Base-by-base conservation (phyloP, 2,329 filamentous ascomycete species). In the Colletotrichum sp. region DNA sequence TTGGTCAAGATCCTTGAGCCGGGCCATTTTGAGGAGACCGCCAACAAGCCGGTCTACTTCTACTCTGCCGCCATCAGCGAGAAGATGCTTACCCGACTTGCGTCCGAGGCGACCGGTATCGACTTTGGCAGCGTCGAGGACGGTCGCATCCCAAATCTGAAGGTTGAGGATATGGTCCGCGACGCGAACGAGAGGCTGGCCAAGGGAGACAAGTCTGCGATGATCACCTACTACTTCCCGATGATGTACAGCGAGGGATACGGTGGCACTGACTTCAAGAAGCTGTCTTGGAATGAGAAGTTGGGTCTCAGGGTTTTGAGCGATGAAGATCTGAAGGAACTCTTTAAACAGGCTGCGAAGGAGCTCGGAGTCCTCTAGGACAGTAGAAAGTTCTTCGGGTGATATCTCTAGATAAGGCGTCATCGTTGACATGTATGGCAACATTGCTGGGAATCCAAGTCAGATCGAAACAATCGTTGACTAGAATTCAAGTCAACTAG, bases 321-420 rank as follows among this genome's bases (percentile, higher is more conserved):
- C 44, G n/a, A 18, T 6, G 55, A 28, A 6, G 55, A 28, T 5
- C 24, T 59, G 2, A 28, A 59, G 24, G 55, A 4, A 1, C 55
- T 59, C 13, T 26, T 59, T 9, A 24, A 28, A 1, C 22, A 59
- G 55, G n/a, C 55, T 28, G 55, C 55, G 15, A 26, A 6, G 26
- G 55, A 59, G 1, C 55, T 59, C 0, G 55, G 55, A 16, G 16
- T 4, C 2, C 2, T 26, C 26, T 59, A 26, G 2, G 2, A n/a
- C 18, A 18, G 3, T 18, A 1, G 1, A n/a, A n/a, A 44, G 1
- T 6, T 3, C 18, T 48, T n/a, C 18, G 18, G 2, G 5, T 6
- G 39, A n/a, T 48, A n/a, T n/a, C 3, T n/a, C 0, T n/a, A 48
- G 39, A 1, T 1, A n/a, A 48, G 39, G 18, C 18, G 39, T 48